phyloP scores from a whole-genome alignment of 768 basidiomycete genomes.

The Hemileccinum impolitum region DNA sequence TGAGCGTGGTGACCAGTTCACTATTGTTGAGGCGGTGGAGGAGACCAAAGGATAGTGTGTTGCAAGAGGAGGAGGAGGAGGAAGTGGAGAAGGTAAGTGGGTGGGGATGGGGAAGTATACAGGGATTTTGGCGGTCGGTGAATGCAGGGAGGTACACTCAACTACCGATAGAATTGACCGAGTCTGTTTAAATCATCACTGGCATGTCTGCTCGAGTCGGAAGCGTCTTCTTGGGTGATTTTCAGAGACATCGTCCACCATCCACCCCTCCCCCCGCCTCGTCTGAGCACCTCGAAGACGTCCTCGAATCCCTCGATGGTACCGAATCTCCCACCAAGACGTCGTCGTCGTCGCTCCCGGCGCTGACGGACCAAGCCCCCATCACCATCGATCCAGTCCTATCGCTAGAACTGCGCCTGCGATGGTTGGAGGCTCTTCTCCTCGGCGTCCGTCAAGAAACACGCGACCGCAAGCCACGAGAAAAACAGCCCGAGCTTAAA shows the following conservation, averaged over 20 bases:
- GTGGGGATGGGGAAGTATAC: slow-evolving; percentile 5
- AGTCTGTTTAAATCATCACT: slow-evolving; percentile 24
- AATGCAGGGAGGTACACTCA: slow-evolving; percentile 55
- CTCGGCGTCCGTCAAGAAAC: slow-evolving; percentile 56
- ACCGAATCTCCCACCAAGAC: slow-evolving; percentile 19
- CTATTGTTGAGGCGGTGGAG: slow-evolving; percentile 84
- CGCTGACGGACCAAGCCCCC: slow-evolving; percentile 1
- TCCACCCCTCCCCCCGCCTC: slow-evolving; percentile 37
- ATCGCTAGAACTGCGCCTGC: slow-evolving; percentile 69
- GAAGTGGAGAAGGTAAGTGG: slow-evolving; percentile 30
- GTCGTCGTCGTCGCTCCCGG: slow-evolving; percentile 1
- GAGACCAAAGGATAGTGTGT: slow-evolving; percentile 63
- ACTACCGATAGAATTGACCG: slow-evolving; percentile 65
- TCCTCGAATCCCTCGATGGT: slow-evolving; percentile 21
- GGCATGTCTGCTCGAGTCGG: slow-evolving; percentile 58
- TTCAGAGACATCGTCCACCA: slow-evolving; percentile 60
- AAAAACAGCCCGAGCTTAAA: slow-evolving; percentile 38
- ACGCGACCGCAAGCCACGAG: slow-evolving; percentile 39
- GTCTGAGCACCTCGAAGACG: slow-evolving; percentile 14
- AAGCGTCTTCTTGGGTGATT: slow-evolving; percentile 79
- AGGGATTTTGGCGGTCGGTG: slow-evolving; percentile 39
- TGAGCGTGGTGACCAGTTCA: slow-evolving; percentile 91
- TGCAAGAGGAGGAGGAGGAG: slow-evolving; percentile 55
- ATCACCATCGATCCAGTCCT: slow-evolving; percentile 56
- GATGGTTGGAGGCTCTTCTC: slow-evolving; percentile 79